Evolutionary conservation across 805 yeast species (phyloP).

Genomic region (Saccharomycopsis oosterbeekiorum): DNA sequence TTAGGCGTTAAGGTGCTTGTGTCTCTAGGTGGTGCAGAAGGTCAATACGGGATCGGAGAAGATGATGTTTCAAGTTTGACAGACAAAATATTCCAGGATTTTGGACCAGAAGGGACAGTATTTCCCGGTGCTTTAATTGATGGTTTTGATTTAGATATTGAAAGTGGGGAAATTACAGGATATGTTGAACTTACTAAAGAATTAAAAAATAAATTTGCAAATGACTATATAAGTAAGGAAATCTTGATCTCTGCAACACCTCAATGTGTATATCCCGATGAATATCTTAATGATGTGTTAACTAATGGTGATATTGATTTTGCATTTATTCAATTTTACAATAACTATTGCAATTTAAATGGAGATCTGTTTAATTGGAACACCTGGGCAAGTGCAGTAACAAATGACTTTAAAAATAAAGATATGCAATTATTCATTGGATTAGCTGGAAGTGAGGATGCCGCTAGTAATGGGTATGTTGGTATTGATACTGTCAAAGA

Average conservation of each 20-base stretch:
- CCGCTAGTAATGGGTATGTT: slow-evolving; percentile 9
- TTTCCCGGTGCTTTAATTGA: slow-evolving; percentile 64
- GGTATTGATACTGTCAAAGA: slow-evolving; percentile 24
- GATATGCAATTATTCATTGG: slow-evolving; percentile 54
- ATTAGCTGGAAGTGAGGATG: slow-evolving; percentile 29
- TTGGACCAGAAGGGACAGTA: slow-evolving; percentile 14
- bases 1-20: slow-evolving; percentile 70
- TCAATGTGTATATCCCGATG: slow-evolving; percentile 84
- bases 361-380: slow-evolving; percentile 50
- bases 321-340: slow-evolving; percentile 82
- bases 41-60: slow-evolving; percentile 25
- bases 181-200: slow-evolving; percentile 47
- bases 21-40: slow-evolving; percentile 70
- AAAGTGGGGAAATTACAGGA: slow-evolving; percentile 44
- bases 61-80: slow-evolving; percentile 8
- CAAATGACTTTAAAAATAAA: slow-evolving; percentile 48
- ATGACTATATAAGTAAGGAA: slow-evolving; percentile 37
- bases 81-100: slow-evolving; percentile 1
- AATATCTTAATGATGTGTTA: slow-evolving; percentile 48
- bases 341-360: slow-evolving; percentile 59
- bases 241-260: slow-evolving; percentile 86
- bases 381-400: slow-evolving; percentile 62
- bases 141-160: slow-evolving; percentile 91
- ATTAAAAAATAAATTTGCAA: slow-evolving; percentile 25
- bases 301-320: slow-evolving; percentile 59